Percentiles rank a stretch among this genome's conserved stretches.
Evolutionary conservation across 345 rosid genomes (phyloP).

Genomic region (Anastatica hierochuntica): DNA sequence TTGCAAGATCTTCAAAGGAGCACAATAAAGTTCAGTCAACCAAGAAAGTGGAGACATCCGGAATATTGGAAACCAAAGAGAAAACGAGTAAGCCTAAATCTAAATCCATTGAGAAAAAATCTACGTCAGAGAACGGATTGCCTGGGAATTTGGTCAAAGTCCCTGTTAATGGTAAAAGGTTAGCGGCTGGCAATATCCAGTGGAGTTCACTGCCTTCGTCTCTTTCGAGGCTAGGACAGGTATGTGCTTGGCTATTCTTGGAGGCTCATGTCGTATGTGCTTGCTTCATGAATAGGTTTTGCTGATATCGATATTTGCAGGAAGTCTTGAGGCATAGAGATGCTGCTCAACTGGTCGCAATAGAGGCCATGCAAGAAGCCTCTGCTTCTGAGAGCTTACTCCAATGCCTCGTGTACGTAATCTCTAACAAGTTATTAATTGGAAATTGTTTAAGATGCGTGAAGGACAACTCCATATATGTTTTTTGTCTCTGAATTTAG

Average conservation of each 20-base stretch:
- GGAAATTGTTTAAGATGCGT: neutral
- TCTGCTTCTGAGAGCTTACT: constrained; percentile 89
- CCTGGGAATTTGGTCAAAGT: constrained; percentile 73
- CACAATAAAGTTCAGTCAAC: constrained; percentile 38
- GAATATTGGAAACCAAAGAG: constrained; percentile 46
- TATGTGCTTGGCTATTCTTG: too few species aligned
- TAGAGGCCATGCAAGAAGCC: constrained; percentile 92
- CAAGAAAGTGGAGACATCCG: constrained; percentile 44
- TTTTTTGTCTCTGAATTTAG: too few species aligned
- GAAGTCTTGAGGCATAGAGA: constrained; percentile 84
- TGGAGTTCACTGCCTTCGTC: constrained; percentile 80
- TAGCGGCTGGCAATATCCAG: constrained; percentile 56
- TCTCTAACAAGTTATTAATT: neutral
- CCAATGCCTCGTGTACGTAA: constrained; percentile 67
- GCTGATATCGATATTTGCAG: constrained; percentile 24
- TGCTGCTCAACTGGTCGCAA: constrained; percentile 74
- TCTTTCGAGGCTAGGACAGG: constrained; percentile 88
- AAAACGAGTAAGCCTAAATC: constrained; percentile 38
- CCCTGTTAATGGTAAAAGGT: constrained; percentile 49
- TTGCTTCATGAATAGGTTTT: neutral
- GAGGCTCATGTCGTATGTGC: too few species aligned
- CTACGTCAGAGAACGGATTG: constrained; percentile 47
- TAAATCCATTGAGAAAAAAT: constrained; percentile 37
- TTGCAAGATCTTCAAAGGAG: constrained; percentile 48
- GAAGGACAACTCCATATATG: too few species aligned